Percentiles rank a stretch among this genome's conserved stretches.
These are phyloP conservation scores for Aspergillus latus DNA, from an alignment of 2,329 filamentous ascomycete species.

Conservation along the genomic window DNA sequence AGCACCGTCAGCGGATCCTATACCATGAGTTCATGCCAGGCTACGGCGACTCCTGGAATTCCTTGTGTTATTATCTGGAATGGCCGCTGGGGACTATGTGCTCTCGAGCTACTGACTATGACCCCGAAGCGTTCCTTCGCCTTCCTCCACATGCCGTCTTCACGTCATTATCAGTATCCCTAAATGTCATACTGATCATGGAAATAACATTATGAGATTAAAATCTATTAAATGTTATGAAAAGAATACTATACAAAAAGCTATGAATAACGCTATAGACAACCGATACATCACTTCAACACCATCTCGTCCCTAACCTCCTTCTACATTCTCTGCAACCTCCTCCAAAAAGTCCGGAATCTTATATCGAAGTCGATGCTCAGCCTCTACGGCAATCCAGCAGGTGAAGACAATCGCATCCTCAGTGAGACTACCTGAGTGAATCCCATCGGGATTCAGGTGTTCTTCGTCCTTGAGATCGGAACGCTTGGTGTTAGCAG, in stretches of 20 bases:
- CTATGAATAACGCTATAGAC: too few species aligned
- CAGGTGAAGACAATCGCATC: conserved; percentile 10
- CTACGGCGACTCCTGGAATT: background rate
- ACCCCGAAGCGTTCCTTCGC: too few species aligned
- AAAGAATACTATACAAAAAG: too few species aligned
- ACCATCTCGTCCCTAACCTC: background rate
- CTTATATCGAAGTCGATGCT: conserved; percentile 11
- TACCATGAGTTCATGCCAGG: background rate
- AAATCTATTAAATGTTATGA: too few species aligned
- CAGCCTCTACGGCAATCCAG: conserved; percentile 14
- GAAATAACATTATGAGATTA: too few species aligned
- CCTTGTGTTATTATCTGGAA: background rate
- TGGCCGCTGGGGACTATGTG: too few species aligned
- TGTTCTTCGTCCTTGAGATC: background rate
- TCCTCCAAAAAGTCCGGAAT: conserved; percentile 10
- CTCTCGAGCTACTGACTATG: too few species aligned
- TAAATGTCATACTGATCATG: too few species aligned
- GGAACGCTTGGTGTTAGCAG: background rate
- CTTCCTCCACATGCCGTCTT: too few species aligned
- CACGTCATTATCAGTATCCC: too few species aligned
- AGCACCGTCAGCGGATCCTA: background rate
- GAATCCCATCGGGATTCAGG: conserved; percentile 1
- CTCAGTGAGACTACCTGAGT: conserved; percentile 5
- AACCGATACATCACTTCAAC: too few species aligned
- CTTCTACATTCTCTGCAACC: conserved; percentile 3